phyloP scores from a whole-genome alignment of 2,329 filamentous ascomycete genomes.

The Chaetothyriales sp. region DNA sequence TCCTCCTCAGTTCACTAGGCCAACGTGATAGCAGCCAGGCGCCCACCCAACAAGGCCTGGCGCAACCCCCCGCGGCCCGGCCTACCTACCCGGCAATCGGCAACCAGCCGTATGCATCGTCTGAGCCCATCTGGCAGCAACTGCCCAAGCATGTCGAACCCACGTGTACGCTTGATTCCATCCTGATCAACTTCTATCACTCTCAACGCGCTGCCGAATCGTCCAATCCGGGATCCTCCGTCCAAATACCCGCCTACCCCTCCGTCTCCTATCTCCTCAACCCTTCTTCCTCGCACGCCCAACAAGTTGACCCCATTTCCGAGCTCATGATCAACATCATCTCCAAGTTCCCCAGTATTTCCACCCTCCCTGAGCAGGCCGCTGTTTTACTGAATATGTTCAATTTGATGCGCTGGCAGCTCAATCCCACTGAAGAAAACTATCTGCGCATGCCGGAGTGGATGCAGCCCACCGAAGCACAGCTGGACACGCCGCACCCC shows the following conservation, averaged over 20 bases:
- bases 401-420: conserved; percentile 71
- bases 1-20: conserved; percentile 51
- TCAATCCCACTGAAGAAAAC: conserved; percentile 65
- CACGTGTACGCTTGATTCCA: conserved; percentile 62
- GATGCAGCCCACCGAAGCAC: conserved; percentile 51
- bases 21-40: conserved; percentile 36
- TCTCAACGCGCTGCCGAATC: conserved; percentile 49
- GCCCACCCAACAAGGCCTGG: neutral
- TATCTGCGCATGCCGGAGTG: conserved; percentile 65
- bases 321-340: conserved; percentile 78
- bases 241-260: conserved; percentile 52
- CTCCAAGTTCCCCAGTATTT: conserved; percentile 67
- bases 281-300: conserved; percentile 32
- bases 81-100: conserved; percentile 16
- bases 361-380: conserved; percentile 65
- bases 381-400: conserved; percentile 80
- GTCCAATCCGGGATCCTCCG: conserved; percentile 46
- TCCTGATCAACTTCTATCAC: conserved; percentile 68
- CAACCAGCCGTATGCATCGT: conserved; percentile 6
- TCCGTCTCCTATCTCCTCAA: conserved; percentile 68
- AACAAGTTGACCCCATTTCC: conserved; percentile 59
- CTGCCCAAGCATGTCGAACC: conserved; percentile 49
- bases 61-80: conserved; percentile 4
- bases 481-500: conserved; percentile 56
- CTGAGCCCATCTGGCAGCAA: conserved; percentile 24